These are phyloP conservation scores for Yarrowia porcina DNA, from an alignment of 805 yeast genomes.

Conservation along the genomic window DNA sequence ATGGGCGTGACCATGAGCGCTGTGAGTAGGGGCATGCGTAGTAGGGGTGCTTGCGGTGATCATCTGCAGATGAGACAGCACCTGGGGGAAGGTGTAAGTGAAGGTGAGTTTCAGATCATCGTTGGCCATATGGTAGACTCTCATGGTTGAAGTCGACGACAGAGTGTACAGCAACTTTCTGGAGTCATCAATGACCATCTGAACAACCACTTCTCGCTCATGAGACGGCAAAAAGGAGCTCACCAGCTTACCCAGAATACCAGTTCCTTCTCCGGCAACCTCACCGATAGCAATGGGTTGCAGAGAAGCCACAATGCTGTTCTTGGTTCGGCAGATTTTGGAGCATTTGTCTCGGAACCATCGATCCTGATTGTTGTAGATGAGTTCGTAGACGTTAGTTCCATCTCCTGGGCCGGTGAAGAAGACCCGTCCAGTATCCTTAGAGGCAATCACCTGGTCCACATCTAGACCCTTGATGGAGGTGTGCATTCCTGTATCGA, in stretches of 20 bases:
- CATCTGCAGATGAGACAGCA: slow-evolving; percentile 37
- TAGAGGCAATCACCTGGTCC: slow-evolving; percentile 56
- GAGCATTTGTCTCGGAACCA: slow-evolving; percentile 84
- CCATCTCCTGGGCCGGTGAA: slow-evolving; percentile 82
- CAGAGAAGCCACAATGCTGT: slow-evolving; percentile 47
- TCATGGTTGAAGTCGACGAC: slow-evolving; percentile 74
- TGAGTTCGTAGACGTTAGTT: slow-evolving; percentile 76
- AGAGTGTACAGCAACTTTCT: slow-evolving; percentile 76
- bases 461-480: slow-evolving; percentile 76
- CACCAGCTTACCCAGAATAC: slow-evolving; percentile 30
- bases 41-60: slow-evolving; percentile 24
- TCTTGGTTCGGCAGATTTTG: slow-evolving; percentile 77
- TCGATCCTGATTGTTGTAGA: slow-evolving; percentile 75
- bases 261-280: slow-evolving; percentile 10
- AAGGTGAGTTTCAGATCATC: slow-evolving; percentile 39
- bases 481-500: slow-evolving; percentile 78
- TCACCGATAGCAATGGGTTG: slow-evolving; percentile 28
- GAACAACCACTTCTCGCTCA: slow-evolving; percentile 57
- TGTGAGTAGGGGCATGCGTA: neutral
- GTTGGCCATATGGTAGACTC: slow-evolving; percentile 63
- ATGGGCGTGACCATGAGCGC: neutral
- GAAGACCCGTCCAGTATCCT: slow-evolving; percentile 71
- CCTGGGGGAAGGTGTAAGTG: slow-evolving; percentile 35
- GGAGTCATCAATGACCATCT: slow-evolving; percentile 69
- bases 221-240: slow-evolving; percentile 34